Base-by-base conservation (phyloP, 805 yeast genomes). In the Myxozyma melibiosi region DNA sequence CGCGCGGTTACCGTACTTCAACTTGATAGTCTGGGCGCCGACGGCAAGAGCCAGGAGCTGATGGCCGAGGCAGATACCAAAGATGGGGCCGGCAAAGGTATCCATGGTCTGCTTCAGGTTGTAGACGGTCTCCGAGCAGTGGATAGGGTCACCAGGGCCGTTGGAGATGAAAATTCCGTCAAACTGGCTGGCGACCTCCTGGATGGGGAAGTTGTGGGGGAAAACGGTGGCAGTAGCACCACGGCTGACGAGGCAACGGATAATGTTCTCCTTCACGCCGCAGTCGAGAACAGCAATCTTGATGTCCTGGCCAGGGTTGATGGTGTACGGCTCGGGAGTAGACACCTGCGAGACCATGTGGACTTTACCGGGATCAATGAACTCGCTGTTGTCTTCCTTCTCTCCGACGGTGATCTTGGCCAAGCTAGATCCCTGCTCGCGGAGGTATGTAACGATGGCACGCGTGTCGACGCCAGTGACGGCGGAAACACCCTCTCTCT, bases 1-100 rank as follows among this genome's bases (percentile, higher is more conserved):
- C 70, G 97, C 99, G 81, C 99, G 90, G 81, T 94, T 94, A 84
- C 99, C 99, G 69, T 90, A 94, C 77, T 91, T 91, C 78, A 94
- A 77, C 77, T 94, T 94, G 67, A 84, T 66, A 45, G 99, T 94
- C 31, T 88, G 80, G 58, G 98, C 98, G 70, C 99, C 99, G 51
- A 94, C 77, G 47, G 99, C 96, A 76, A 95, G 81, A 30, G 98
- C 96, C 71, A 94, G 75, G 70, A 94, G 82, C 80, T 94, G 99
- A 76, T 94, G 99, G 74, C 99, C 99, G 65, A 94, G 79, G 83
- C 99, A 94, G 72, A 94, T 94, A 82, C 99, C 99, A 69, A 94
- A 94, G 55, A 94, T 80, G 53, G 99, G 99, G 58, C 91, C 80
- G 33, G 85, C 80, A 60, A 76, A 79, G 55, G 82, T 74, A 44